Evolutionary conservation across 805 yeast genomes (phyloP), one percentile per base, ranked within the genome.

Genomic region (Priceomyces fermenticarens): DNA sequence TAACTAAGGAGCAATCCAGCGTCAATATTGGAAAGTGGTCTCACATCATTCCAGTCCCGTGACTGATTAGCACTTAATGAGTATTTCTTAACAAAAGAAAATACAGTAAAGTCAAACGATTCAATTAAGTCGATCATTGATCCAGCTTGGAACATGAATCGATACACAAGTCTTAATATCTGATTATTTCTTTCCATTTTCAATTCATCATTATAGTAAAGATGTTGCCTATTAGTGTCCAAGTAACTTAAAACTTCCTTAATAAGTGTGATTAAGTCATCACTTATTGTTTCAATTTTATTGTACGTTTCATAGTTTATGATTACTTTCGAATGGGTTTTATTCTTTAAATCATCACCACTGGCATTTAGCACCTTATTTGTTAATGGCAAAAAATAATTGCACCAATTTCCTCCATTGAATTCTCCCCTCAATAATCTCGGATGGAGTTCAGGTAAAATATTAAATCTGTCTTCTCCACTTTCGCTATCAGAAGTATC

Each of bases 321-420:
- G n/a, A 77, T 59, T 1, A 72, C 55, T 45, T 75, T 77, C 30
- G 70, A 67, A 36, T 67, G 73, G 39, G 61, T 60, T 32, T 60
- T 57, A 45, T 62, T 68, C 38, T 70, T 70, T 41, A 67, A 55
- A 23, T 68, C 72, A 45, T 68, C 72, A 2, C 74, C 75, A 49
- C 73, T 65, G 23, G 62, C 63, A 48, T 67, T 70, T 29, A 67
- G 58, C 15, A 63, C 64, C 6, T 60, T 53, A 36, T 64, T 69
- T 28, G 52, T 49, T 35, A 68, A 53, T 33, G 70, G 57, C 48
- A 78, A 76, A 48, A 83, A 82, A 17, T 86, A 87, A 51, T 83
- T 84, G 36, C 78, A 75, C 83, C 89, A 85, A 45, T 82, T 81
- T n/a, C 90, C 91, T 12, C 89, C 91, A 49, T 81, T 81, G 56